Conservation (phyloP, 345 rosid species). For the Pseudoturritis turrita region DNA sequence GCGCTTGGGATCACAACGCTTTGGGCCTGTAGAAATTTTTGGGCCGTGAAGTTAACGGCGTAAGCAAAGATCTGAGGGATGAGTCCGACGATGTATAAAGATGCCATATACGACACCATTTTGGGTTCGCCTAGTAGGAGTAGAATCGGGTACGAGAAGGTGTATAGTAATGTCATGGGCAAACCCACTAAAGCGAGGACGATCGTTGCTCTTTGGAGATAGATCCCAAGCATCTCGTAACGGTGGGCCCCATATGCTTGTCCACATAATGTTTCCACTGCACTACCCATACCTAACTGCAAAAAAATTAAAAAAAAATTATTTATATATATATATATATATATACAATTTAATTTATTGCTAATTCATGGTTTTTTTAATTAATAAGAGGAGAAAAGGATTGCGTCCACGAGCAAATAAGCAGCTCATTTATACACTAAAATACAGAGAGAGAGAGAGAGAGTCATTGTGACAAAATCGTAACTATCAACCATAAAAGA, state of each 20-base stretch:
- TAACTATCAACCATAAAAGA: neutral
- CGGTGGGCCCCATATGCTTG: constrained; percentile 68
- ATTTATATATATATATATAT: no score
- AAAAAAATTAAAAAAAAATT: no score
- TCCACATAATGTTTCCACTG: constrained; percentile 79
- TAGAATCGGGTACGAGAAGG: constrained; percentile 48
- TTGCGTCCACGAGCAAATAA: neutral
- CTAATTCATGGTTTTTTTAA: no score
- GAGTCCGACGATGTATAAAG: constrained; percentile 52
- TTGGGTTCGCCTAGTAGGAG: constrained; percentile 48
- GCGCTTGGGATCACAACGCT: constrained; percentile 62
- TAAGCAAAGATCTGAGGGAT: constrained; percentile 72
- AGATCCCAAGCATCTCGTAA: constrained; percentile 63
- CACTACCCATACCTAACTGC: constrained; percentile 84
- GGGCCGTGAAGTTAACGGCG: constrained; percentile 64
- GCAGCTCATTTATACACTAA: neutral
- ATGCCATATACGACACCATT: constrained; percentile 49
- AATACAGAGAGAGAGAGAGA: neutral
- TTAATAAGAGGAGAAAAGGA: no score
- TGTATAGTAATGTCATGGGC: constrained; percentile 47
- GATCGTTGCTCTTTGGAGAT: constrained; percentile 69
- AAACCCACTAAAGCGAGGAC: constrained; percentile 53
- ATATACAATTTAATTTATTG: no score
- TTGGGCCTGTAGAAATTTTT: constrained; percentile 63
- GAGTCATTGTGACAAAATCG: neutral